Base-by-base conservation (phyloP, 192 early-diverging fungal species). In the Backusella psychrophila region DNA sequence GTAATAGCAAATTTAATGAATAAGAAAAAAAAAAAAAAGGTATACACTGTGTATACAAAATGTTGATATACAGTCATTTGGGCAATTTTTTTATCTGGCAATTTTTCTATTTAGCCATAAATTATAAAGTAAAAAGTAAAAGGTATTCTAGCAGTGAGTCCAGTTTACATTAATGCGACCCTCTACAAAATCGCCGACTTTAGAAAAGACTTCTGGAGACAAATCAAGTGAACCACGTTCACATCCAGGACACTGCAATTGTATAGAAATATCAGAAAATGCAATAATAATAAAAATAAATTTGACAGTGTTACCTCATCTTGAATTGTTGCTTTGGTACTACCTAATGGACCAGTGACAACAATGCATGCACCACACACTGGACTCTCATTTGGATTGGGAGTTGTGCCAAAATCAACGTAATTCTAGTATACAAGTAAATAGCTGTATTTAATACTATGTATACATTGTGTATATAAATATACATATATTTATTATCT, bases 351-450 rank as follows among this genome's bases (percentile, higher is more conserved):
- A 15, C 89, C 89, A 6, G 77, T 83, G 3, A 90, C 73, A 23
- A 75, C 69, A 23, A 90, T 77, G 72, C 85, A 88, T 52, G 80
- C 81, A 74, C 87, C 87, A 56, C 89, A 90, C 5, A 83, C 85
- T 26, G 87, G 85, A 5, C 83, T 84, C 17, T 82, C 52, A 26
- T 80, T 86, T 9, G 82, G 75, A 59, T 81, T 71, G 1, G 81
- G 42, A 72, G 75, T 86, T 3, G 12, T 29, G 33, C 88, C 88
- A 84, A 82, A 88, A 75, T 89, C 87, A 9, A 83, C 73, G 5
- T 82, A 75, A 59, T 88, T 88, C 76, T 86, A 35, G 11, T 67
- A 34, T 17, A 26, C 9, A 76, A 36, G 65, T 41, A 49, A 68
- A 1, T 71, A 3, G 69, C 23, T 33, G 78, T 12, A 29, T 31